phyloP scores from a whole-genome alignment of 768 basidiomycete species.

The Amanita brunnescens region DNA sequence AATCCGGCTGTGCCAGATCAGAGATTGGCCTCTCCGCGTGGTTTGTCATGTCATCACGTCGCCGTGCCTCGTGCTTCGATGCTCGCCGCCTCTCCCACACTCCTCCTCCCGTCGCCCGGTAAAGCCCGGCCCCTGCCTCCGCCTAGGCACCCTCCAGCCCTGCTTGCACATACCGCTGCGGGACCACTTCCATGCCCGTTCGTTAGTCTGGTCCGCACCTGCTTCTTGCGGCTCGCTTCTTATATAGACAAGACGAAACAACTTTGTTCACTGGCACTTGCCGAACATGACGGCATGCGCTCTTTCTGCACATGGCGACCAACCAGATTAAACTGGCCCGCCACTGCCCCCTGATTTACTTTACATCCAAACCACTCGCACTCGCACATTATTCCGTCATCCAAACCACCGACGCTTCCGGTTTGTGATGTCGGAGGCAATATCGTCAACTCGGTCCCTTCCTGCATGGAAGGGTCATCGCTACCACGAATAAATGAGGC shows the following conservation, averaged over 20 bases:
- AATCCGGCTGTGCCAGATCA: slow-evolving; percentile 21
- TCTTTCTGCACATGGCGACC: slow-evolving; percentile 2
- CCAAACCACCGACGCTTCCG: neutral
- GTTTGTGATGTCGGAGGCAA: slow-evolving; percentile 4
- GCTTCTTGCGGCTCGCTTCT: slow-evolving; percentile 3
- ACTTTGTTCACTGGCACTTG: slow-evolving; percentile 1
- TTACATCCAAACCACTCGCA: neutral
- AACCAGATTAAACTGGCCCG: neutral
- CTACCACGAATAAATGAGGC: neutral
- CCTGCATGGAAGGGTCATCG: neutral
- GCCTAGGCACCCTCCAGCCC: neutral
- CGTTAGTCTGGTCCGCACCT: neutral
- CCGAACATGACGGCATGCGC: slow-evolving; percentile 6
- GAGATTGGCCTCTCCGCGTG: slow-evolving; percentile 22
- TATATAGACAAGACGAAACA: neutral
- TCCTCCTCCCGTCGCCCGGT: slow-evolving; percentile 33
- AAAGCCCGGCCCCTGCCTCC: slow-evolving; percentile 20
- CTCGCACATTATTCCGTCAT: neutral
- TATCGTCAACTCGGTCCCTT: neutral
- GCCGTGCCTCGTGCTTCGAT: slow-evolving; percentile 14
- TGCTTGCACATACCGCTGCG: neutral
- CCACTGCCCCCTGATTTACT: neutral
- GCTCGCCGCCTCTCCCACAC: slow-evolving; percentile 24
- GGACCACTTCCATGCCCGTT: neutral
- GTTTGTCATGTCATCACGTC: neutral